phyloP scores from a whole-genome alignment of 139 green algal genomes.

The Edaphochlamys debaryana region DNA sequence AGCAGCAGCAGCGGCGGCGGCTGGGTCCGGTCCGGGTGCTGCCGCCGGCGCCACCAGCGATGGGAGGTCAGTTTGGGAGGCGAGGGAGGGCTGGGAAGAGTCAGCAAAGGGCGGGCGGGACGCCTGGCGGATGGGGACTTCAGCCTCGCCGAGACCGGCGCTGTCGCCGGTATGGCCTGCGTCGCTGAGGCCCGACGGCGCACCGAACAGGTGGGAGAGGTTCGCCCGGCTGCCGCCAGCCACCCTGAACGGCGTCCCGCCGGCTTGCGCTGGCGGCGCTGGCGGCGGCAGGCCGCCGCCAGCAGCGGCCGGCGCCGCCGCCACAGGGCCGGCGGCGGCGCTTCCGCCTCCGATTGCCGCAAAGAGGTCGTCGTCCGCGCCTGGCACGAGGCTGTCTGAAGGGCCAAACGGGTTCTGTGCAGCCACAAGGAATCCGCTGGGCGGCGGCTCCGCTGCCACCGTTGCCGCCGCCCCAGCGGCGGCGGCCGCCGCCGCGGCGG shows the following conservation, averaged over 20 bases:
- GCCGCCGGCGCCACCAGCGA: neutral
- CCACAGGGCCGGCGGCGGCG: neutral
- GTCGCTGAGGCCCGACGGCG: neutral
- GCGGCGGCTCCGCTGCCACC: neutral
- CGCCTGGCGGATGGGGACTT: neutral
- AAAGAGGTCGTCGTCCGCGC: neutral
- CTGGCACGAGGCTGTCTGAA: neutral
- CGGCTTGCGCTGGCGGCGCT: neutral
- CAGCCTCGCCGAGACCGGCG: too few relatives aligned
- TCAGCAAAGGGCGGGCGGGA: conserved; percentile 2
- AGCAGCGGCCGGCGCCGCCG: neutral
- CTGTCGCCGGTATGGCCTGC: neutral
- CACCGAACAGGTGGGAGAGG: conserved; percentile 21
- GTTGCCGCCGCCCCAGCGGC: neutral
- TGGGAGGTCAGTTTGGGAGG: neutral
- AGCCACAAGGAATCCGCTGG: neutral
- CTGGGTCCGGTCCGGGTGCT: too few relatives aligned
- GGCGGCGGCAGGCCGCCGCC: neutral
- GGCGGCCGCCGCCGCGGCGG: neutral
- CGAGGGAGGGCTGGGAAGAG: neutral
- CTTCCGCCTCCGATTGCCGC: neutral
- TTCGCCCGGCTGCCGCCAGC: neutral
- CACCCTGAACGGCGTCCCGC: neutral
- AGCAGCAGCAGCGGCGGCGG: neutral
- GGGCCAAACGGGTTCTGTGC: conserved; percentile 16